Conservation (phyloP, 2,329 filamentous ascomycete genomes). For the Plenodomus tracheiphilus region DNA sequence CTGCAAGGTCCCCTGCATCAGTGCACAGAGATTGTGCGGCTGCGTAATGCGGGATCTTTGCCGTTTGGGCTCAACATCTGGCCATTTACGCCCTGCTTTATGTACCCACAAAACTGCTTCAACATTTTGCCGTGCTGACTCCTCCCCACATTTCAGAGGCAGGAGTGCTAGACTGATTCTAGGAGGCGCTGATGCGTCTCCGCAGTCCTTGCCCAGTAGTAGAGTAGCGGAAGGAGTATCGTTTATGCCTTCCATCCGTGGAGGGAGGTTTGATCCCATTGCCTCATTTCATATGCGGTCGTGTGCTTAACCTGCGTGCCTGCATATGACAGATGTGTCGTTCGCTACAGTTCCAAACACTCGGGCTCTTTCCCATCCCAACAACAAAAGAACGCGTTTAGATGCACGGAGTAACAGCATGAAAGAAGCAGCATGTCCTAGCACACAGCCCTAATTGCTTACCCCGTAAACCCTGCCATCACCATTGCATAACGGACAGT, state of each 20-base stretch:
- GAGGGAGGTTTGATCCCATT: not conserved
- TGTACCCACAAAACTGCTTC: constrained; percentile 1
- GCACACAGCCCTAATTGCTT: not conserved
- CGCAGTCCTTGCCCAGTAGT: not conserved
- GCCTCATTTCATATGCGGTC: not conserved
- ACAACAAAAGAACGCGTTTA: not conserved
- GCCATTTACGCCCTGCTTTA: not conserved
- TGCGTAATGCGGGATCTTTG: not conserved
- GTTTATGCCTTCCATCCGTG: not conserved
- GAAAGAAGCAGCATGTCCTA: not conserved
- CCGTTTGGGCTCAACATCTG: not conserved
- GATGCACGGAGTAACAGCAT: not conserved
- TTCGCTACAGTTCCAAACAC: not conserved
- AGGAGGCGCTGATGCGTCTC: constrained; percentile 1
- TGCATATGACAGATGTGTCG: not conserved
- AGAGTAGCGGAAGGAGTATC: not conserved
- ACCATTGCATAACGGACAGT: not conserved
- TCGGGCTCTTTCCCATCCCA: not conserved
- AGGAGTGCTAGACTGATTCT: constrained; percentile 1
- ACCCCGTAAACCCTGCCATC: not conserved
- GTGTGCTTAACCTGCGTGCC: not conserved
- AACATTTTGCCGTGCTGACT: constrained; percentile 8
- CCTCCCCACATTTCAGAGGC: constrained; percentile 1
- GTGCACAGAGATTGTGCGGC: not conserved
- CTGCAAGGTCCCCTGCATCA: not conserved